Evolutionary conservation across 805 yeast species (phyloP), one percentile per base, ranked within the genome.

Genomic region (Monosporozyma aerobia): DNA sequence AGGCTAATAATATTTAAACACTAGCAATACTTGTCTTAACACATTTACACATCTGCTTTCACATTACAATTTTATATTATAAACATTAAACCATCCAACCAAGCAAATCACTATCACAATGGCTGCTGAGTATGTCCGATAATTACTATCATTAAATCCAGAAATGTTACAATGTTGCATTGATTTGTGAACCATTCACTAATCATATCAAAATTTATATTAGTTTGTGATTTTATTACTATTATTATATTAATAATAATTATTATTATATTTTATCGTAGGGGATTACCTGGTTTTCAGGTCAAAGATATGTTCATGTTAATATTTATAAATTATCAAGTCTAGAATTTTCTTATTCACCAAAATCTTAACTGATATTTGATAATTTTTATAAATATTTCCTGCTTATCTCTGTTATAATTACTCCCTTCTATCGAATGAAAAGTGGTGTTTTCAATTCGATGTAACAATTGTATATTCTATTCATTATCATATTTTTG

Each of bases 391-490:
- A 49, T 47, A 23, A 25, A n/a, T 19, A 32, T 51, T 58, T 65
- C 67, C 71, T 57, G 57, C 51, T 46, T 59, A 59, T 59, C 63
- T 69, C 72, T 68, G 72, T 64, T 53, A 37, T 27, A 27, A 27
- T 29, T 44, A 53, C 53, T 68, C 70, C 70, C 70, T 61, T 55
- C 51, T 68, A 62, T 68, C 71, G 71, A 69, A 69, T 69, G 72
- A 63, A 64, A 63, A 64, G 69, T 68, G 69, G 69, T 65, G 69
- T 63, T 61, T 65, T 67, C 72, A 69, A 51, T 69, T 68, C 71
- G 71, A 63, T 59, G 72, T 65, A 63, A 66, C 71, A 64, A 44
- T 48, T 45, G 61, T 62, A 63, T 62, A 27, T 29, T 27, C 23
- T 29, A 23, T 32, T 46, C 40, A 33, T 32, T 44, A 35, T 41